Conservation (phyloP, 2,329 filamentous ascomycete genomes). For the Camptophora hylomeconis region DNA sequence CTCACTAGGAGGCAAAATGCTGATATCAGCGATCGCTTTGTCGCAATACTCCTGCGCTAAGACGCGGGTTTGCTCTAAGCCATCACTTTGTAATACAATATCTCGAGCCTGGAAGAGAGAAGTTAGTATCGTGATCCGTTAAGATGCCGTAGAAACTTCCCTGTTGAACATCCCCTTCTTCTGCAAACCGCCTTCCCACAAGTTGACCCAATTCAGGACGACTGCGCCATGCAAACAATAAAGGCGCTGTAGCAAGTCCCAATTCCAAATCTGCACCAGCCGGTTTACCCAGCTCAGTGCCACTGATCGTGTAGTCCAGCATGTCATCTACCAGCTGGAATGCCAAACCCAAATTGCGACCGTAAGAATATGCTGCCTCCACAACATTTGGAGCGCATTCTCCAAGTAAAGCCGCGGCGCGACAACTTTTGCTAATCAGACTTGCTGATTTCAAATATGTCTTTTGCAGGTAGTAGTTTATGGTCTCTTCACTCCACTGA, state of each 20-base stretch:
- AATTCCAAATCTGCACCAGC: conserved; percentile 88
- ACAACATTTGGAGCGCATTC: conserved; percentile 64
- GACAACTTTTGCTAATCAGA: conserved; percentile 90
- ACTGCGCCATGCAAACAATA: conserved; percentile 91
- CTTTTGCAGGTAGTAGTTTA: conserved; percentile 93
- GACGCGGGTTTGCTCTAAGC: conserved; percentile 81
- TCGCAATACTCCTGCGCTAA: conserved; percentile 84
- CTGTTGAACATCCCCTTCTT: conserved; percentile 70
- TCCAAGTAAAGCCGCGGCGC: conserved; percentile 76
- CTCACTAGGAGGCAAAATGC: conserved; percentile 78
- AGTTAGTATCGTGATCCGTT: conserved; percentile 8
- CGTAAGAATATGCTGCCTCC: conserved; percentile 83
- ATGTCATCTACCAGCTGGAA: conserved; percentile 98
- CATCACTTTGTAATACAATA: conserved; percentile 69
- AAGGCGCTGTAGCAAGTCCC: conserved; percentile 81
- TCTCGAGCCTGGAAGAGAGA: conserved; percentile 56
- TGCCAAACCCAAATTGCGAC: conserved; percentile 82
- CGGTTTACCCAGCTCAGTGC: conserved; percentile 79
- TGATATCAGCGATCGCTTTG: conserved; percentile 74
- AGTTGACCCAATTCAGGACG: conserved; percentile 72
- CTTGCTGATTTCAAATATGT: conserved; percentile 96
- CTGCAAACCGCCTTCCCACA: conserved; percentile 80
- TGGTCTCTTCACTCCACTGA: conserved; percentile 72
- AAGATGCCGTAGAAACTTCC: conserved; percentile 41
- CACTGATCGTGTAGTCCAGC: conserved; percentile 86